Percentiles rank a stretch among this genome's conserved stretches.
Evolutionary conservation across 2,329 filamentous ascomycete species (phyloP).

Genomic region (Microascus cirrosus): DNA sequence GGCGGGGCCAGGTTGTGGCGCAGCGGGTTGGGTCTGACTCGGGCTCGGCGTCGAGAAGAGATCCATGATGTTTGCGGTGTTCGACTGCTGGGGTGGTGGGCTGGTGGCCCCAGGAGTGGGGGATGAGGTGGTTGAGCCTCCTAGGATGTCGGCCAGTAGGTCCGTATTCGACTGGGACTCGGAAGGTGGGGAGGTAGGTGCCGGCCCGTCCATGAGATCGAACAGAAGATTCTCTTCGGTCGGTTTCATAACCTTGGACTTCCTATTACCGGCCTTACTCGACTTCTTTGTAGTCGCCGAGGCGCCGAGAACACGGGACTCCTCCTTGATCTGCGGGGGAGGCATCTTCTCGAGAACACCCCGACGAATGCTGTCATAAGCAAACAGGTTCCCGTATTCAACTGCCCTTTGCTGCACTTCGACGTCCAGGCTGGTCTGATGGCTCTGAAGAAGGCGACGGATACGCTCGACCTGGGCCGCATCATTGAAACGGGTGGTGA

Average conservation of each 20-base stretch:
- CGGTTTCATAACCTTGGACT: constrained; percentile 67
- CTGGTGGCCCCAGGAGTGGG: constrained; percentile 23
- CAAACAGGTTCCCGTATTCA: constrained; percentile 92
- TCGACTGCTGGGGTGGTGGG: constrained; percentile 42
- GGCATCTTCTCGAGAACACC: constrained; percentile 98
- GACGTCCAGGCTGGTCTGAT: constrained; percentile 82
- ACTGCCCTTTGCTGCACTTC: constrained; percentile 94
- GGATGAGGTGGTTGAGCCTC: constrained; percentile 34
- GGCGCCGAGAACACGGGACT: constrained; percentile 81
- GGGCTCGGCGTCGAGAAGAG: constrained; percentile 51
- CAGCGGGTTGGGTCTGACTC: constrained; percentile 17
- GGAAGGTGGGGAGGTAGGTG: constrained; percentile 28
- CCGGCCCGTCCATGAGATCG: constrained; percentile 77
- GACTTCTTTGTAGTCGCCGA: constrained; percentile 51
- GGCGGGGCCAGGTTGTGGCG: constrained; percentile 21
- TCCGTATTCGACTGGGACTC: constrained; percentile 66
- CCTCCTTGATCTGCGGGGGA: constrained; percentile 89
- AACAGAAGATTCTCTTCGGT: constrained; percentile 85
- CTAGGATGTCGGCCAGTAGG: constrained; percentile 83
- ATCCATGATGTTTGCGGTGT: constrained; percentile 75
- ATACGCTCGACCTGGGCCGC: constrained; percentile 78
- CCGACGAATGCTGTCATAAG: constrained; percentile 72
- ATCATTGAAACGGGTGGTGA: constrained; percentile 79
- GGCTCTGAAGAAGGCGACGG: constrained; percentile 61
- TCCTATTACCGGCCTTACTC: constrained; percentile 60